Evolutionary conservation across 2,329 filamentous ascomycete genomes (phyloP).

Genomic region (Epichloe coenophiala): DNA sequence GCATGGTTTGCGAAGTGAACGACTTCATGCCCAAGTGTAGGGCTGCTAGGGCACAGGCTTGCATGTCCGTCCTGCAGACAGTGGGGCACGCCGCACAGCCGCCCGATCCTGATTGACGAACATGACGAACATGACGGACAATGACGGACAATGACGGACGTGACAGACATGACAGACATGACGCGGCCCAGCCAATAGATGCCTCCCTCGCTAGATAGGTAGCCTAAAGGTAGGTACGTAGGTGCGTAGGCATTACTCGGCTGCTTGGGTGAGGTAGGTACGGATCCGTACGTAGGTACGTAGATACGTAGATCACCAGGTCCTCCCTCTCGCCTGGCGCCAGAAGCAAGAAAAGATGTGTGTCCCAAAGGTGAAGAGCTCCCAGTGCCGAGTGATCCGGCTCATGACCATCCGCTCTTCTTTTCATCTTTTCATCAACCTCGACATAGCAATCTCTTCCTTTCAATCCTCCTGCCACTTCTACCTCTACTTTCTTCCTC

Average conservation of each 20-base stretch:
- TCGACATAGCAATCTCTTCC: background rate
- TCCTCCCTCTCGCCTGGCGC: background rate
- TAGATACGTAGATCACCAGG: background rate
- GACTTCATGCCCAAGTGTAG: too few species aligned
- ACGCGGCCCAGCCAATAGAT: constrained; percentile 8
- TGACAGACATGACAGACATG: background rate
- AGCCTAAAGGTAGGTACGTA: too few species aligned
- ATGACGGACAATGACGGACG: too few species aligned
- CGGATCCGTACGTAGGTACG: background rate
- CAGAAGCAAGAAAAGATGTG: background rate
- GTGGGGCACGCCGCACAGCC: too few species aligned
- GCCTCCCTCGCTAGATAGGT: too few species aligned
- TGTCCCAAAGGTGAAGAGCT: constrained; percentile 1
- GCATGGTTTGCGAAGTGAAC: too few species aligned
- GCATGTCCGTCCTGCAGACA: too few species aligned
- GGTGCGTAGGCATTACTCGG: too few species aligned
- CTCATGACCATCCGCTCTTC: background rate
- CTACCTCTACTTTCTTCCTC: background rate
- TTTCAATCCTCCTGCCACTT: background rate
- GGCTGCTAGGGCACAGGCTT: too few species aligned
- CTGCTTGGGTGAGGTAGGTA: too few species aligned
- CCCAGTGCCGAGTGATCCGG: constrained; percentile 2
- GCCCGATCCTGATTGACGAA: too few species aligned
- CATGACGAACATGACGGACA: too few species aligned
- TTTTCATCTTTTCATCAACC: background rate